Evolutionary conservation across 225 moss, liverwort and hornwort genomes (phyloP).

Genomic region (Anthoceros angustus): DNA sequence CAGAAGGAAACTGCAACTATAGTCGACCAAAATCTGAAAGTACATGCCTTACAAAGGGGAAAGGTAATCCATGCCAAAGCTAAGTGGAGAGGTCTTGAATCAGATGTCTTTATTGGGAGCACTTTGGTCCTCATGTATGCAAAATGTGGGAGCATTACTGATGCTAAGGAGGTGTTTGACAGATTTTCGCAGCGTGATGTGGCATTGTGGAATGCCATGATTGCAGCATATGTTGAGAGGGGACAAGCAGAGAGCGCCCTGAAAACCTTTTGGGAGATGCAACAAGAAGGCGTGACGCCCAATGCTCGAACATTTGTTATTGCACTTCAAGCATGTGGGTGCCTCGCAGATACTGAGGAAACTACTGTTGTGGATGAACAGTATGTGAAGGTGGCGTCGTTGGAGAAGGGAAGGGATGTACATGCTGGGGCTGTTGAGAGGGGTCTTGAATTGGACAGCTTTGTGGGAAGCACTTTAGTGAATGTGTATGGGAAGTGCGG

Average conservation of each 20-base stretch:
- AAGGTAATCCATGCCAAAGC: not conserved
- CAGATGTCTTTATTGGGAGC: conserved; percentile 1
- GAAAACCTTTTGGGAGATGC: not conserved
- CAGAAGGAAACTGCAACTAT: not conserved
- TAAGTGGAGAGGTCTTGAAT: not conserved
- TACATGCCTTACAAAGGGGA: not conserved
- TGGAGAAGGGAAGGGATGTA: not conserved
- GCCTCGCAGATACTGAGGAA: not conserved
- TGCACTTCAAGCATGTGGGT: not conserved
- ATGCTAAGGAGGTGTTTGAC: not conserved
- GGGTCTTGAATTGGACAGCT: not conserved
- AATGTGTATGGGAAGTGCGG: not conserved
- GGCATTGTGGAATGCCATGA: not conserved
- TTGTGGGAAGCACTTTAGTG: not conserved
- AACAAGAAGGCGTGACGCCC: not conserved
- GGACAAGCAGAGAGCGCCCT: not conserved
- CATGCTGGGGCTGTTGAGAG: not conserved
- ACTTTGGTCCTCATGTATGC: not conserved
- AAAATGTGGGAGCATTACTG: not conserved
- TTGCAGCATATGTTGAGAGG: not conserved
- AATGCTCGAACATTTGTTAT: not conserved
- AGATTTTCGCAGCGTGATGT: not conserved
- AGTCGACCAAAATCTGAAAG: not conserved
- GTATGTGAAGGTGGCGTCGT: not conserved
- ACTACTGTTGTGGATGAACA: not conserved